Evolutionary conservation across 257 asterid genomes (phyloP), one percentile per base, ranked within the genome.

Genomic region (Plantago ovata): DNA sequence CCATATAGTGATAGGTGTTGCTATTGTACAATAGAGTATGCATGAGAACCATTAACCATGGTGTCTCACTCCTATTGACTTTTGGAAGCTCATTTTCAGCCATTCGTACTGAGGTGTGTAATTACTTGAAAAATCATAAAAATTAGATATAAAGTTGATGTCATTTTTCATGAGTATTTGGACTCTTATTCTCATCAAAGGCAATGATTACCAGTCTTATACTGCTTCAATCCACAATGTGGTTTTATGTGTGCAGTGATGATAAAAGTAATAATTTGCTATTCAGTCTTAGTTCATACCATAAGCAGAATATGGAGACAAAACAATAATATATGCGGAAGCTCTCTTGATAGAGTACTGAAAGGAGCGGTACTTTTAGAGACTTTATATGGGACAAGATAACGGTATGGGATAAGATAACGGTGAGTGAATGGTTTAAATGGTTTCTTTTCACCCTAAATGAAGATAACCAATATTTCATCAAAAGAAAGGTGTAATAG

Each of bases 1-100:
- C 98, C 94, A 91, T 76, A 33, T 58, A 83, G 82, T 91, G 98
- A 65, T 84, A 81, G 42, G 53, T 68, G 75, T 87, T 75, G 87
- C 98, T 91, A 70, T 91, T 87, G 77, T 91, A 91, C 96, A 89
- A 87, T 9, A 96, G 98, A 0, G 94, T 74, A 67, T 91, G 98
- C 82, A 83, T 33, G 4, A 84, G 82, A 57, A 91, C 96, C 54
- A 87, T 79, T 67, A 87, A 61, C 98, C 98, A 90, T 0, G 98
- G 98, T 14, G 96, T 87, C 73, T 84, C 95, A 0, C 81, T 74
- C 53, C 96, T 64, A 71, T 90, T 84, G 4, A 90, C 98, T 70
- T 83, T 84, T 7, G 83, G 81, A 3, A 90, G 73, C 84, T 90
- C 98, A 4, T 53, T 42, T 56, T 74, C 63, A 90, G 88, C 96